phyloP scores from a whole-genome alignment of 2,329 filamentous ascomycete genomes.

The Microcyclosporella mali region DNA sequence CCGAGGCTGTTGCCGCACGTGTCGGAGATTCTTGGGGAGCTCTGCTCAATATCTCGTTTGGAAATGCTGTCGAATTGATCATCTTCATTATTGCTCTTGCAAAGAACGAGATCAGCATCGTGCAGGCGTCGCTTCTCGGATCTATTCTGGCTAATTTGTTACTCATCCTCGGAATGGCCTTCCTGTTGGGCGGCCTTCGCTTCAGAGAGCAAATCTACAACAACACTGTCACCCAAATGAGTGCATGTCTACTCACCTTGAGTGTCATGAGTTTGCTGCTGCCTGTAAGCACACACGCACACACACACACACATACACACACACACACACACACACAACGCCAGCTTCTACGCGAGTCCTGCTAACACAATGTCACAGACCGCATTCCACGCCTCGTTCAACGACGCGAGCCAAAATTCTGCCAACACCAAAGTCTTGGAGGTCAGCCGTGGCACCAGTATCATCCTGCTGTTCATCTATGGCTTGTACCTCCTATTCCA shows the following conservation, averaged over 20 bases:
- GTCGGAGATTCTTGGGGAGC: slow-evolving; percentile 46
- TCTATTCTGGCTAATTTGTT: slow-evolving; percentile 85
- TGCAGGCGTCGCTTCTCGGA: slow-evolving; percentile 82
- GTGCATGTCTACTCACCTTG: slow-evolving; percentile 81
- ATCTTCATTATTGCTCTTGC: slow-evolving; percentile 66
- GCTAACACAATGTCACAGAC: slow-evolving; percentile 47
- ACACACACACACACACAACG: too few species aligned
- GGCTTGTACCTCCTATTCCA: slow-evolving; percentile 80
- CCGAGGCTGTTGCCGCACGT: slow-evolving; percentile 43
- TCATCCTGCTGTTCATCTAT: slow-evolving; percentile 78
- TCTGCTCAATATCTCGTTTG: slow-evolving; percentile 48
- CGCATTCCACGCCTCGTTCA: slow-evolving; percentile 85
- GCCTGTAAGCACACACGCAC: slow-evolving; percentile 52
- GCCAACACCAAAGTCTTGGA: slow-evolving; percentile 70
- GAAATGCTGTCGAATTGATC: slow-evolving; percentile 49
- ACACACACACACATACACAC: not conserved
- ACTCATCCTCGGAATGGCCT: slow-evolving; percentile 86
- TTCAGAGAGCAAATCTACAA: slow-evolving; percentile 94
- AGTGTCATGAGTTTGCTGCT: slow-evolving; percentile 84
- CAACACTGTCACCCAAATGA: slow-evolving; percentile 93
- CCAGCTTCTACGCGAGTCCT: not conserved
- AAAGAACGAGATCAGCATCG: slow-evolving; percentile 81
- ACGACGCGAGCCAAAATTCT: slow-evolving; percentile 32
- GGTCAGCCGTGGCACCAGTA: slow-evolving; percentile 83
- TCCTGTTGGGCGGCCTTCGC: slow-evolving; percentile 76